These are phyloP conservation scores for Pezicula rhizophila DNA, from an alignment of 2,329 filamentous ascomycete species.

Conservation along the genomic window DNA sequence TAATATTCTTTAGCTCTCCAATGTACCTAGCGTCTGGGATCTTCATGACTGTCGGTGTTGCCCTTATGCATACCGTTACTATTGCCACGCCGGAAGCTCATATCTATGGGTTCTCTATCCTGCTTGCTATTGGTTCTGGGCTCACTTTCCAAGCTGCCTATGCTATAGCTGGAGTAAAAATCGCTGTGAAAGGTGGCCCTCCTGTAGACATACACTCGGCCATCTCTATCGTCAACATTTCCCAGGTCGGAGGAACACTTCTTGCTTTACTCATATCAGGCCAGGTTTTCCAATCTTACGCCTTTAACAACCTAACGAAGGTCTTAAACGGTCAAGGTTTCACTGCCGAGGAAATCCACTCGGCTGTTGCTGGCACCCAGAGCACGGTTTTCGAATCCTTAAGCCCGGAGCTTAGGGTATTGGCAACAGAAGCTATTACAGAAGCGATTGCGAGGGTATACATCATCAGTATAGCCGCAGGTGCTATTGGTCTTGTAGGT, in stretches of 20 bases:
- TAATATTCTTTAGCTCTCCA: neutral
- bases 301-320: conserved; percentile 20
- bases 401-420: conserved; percentile 6
- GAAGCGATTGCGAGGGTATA: conserved; percentile 22
- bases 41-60: conserved; percentile 17
- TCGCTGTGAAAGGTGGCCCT: conserved; percentile 5
- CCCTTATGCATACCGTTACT: conserved; percentile 22
- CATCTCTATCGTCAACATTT: conserved; percentile 29
- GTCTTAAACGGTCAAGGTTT: conserved; percentile 14
- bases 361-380: conserved; percentile 15
- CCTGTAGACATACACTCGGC: conserved; percentile 21
- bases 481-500: conserved; percentile 19
- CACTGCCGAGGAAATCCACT: conserved; percentile 14
- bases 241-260: conserved; percentile 26
- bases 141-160: conserved; percentile 13
- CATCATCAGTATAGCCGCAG: conserved; percentile 21
- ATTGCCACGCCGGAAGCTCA: conserved; percentile 14
- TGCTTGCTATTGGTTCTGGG: conserved; percentile 35
- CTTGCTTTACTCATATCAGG: conserved; percentile 29
- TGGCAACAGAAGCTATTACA: conserved; percentile 22
- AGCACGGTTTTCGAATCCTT: conserved; percentile 7
- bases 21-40: conserved; percentile 5
- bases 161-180: conserved; percentile 21
- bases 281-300: conserved; percentile 29
- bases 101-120: conserved; percentile 29